These are phyloP conservation scores for Brassica juncea DNA, from an alignment of 345 rosid genomes.

Conservation along the genomic window DNA sequence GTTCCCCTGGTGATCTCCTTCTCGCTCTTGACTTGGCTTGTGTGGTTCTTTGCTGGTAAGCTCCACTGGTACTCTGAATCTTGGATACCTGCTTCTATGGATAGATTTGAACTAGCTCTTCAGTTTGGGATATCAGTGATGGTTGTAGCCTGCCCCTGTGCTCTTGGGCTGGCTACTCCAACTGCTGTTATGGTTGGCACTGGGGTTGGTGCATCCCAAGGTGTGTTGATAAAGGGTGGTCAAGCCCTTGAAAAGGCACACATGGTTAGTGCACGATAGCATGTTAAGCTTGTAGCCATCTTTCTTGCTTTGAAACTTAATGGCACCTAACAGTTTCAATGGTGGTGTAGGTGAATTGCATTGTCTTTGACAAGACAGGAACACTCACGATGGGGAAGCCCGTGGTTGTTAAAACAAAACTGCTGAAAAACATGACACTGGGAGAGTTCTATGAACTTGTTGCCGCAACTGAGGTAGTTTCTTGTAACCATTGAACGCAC, in stretches of 20 bases:
- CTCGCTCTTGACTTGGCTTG: slow-evolving; percentile 86
- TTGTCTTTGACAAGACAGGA: slow-evolving; percentile 97
- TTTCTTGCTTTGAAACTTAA: not conserved
- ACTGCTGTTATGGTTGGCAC: slow-evolving; percentile 99
- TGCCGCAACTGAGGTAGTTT: slow-evolving; percentile 80
- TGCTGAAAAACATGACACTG: slow-evolving; percentile 69
- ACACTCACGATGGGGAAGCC: slow-evolving; percentile 95
- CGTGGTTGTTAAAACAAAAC: slow-evolving; percentile 70
- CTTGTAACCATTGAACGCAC: not conserved
- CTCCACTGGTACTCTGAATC: slow-evolving; percentile 73
- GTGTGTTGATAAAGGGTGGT: slow-evolving; percentile 93
- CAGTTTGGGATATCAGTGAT: slow-evolving; percentile 96
- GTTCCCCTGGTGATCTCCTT: slow-evolving; percentile 83
- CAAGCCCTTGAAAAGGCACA: slow-evolving; percentile 88
- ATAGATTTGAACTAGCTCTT: slow-evolving; percentile 85
- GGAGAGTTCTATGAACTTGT: slow-evolving; percentile 73
- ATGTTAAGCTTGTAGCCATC: not conserved
- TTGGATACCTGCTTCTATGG: slow-evolving; percentile 95
- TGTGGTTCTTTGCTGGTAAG: slow-evolving; percentile 86
- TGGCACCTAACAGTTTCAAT: not conserved
- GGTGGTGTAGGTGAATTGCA: slow-evolving; percentile 67
- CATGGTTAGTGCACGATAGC: slow-evolving; percentile 48
- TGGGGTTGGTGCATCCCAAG: slow-evolving; percentile 96
- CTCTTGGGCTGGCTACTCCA: slow-evolving; percentile 96
- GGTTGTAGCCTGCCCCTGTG: slow-evolving; percentile 98